Conservation (phyloP, 495 filamentous ascomycete genomes). For the Penicillium longicatenatum region DNA sequence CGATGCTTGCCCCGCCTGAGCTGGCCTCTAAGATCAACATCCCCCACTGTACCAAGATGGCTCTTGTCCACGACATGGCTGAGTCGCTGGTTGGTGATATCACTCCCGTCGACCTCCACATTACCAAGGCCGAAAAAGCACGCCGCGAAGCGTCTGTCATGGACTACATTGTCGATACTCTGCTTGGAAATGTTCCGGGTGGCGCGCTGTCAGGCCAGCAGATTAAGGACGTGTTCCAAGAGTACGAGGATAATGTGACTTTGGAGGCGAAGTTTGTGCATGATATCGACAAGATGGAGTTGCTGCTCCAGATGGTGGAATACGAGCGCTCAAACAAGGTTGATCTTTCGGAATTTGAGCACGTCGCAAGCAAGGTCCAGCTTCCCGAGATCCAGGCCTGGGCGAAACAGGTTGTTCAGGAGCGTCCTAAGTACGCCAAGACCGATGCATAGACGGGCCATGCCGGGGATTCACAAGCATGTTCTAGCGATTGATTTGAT, state of each 20-base stretch:
- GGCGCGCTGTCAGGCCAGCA: conserved; percentile 61
- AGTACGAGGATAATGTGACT: conserved; percentile 88
- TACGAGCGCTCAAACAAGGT: conserved; percentile 78
- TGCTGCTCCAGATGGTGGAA: conserved; percentile 92
- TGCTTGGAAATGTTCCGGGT: conserved; percentile 74
- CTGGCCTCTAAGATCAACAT: conserved; percentile 71
- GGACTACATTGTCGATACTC: conserved; percentile 73
- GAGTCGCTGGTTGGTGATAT: conserved; percentile 94
- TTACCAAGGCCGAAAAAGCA: conserved; percentile 75
- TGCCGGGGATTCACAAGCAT: background rate
- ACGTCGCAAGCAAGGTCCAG: conserved; percentile 70
- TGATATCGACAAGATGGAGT: conserved; percentile 95
- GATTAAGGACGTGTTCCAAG: conserved; percentile 80
- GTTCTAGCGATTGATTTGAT: background rate
- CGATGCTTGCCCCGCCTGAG: conserved; percentile 84
- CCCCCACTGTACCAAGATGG: conserved; percentile 86
- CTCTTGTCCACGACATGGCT: conserved; percentile 96
- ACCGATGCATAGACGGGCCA: background rate
- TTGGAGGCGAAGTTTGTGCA: conserved; percentile 87
- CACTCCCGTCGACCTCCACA: conserved; percentile 72
- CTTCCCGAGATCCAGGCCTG: conserved; percentile 79
- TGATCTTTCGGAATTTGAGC: conserved; percentile 82
- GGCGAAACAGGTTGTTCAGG: conserved; percentile 72
- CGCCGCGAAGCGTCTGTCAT: conserved; percentile 84
- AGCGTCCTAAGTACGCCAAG: conserved; percentile 58